Evolutionary conservation across 768 basidiomycete species (phyloP).

Genomic region (Hygrocybe coccinea): DNA sequence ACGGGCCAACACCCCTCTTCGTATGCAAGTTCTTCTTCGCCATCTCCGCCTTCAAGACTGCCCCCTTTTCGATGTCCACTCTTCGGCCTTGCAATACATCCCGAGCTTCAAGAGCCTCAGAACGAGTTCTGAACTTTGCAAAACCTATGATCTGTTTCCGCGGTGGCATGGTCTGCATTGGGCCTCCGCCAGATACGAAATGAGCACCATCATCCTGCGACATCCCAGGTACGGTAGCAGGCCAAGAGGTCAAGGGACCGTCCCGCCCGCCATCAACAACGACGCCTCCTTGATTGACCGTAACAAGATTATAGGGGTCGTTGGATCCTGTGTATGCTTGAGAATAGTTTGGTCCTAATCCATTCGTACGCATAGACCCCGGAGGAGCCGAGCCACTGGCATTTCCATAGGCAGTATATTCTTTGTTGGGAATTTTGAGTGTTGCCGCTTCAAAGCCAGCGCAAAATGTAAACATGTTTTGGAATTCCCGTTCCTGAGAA

Average conservation of each 20-base stretch:
- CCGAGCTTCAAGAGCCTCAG: conserved; percentile 81
- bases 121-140: conserved; percentile 86
- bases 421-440: conserved; percentile 93
- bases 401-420: conserved; percentile 69
- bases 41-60: conserved; percentile 96
- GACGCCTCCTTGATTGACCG: conserved; percentile 76
- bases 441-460: conserved; percentile 96
- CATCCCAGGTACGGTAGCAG: conserved; percentile 33
- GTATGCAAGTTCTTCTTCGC: conserved; percentile 99
- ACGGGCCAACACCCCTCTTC: conserved; percentile 80
- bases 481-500: conserved; percentile 92
- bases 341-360: conserved; percentile 31
- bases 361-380: conserved; percentile 27
- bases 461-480: conserved; percentile 98
- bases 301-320: conserved; percentile 81
- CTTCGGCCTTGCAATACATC: conserved; percentile 85
- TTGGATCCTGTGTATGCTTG: conserved; percentile 50
- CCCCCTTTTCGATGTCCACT: conserved; percentile 89
- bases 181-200: conserved; percentile 23
- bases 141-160: conserved; percentile 98
- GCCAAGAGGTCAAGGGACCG: conserved; percentile 68
- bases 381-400: conserved; percentile 7
- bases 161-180: conserved; percentile 44
- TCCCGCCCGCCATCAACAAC: conserved; percentile 76
- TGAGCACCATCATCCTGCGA: conserved; percentile 32